Percentiles rank a stretch among this genome's conserved stretches.
Conservation (phyloP, 495 filamentous ascomycete species). For the Aspergillus bridgeri region DNA sequence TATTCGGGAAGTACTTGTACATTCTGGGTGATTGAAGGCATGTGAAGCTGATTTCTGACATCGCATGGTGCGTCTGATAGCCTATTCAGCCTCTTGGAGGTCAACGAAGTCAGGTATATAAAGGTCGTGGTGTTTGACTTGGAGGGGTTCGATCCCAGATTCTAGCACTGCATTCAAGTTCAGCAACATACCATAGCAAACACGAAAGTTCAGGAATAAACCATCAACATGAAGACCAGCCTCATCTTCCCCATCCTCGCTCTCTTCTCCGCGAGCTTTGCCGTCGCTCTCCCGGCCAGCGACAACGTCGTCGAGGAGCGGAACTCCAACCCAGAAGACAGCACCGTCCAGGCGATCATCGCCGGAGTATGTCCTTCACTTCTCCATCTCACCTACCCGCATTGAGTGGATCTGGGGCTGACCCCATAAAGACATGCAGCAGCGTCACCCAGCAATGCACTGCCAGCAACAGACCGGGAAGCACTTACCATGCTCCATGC, state of each 20-base stretch:
- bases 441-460: background rate
- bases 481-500: background rate
- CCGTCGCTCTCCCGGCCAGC: background rate
- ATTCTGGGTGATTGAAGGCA: too few species aligned
- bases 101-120: too few species aligned
- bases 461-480: background rate
- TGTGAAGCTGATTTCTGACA: too few species aligned
- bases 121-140: too few species aligned
- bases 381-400: background rate
- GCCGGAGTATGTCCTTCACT: background rate
- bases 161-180: too few species aligned
- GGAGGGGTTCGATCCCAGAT: too few species aligned
- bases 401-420: background rate
- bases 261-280: conserved; percentile 2
- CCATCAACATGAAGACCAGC: background rate
- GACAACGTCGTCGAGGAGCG: background rate
- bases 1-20: too few species aligned
- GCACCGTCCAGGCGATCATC: background rate
- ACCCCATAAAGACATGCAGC: background rate
- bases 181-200: too few species aligned
- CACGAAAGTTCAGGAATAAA: too few species aligned
- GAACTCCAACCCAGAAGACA: background rate
- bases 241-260: conserved; percentile 13
- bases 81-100: too few species aligned
- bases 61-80: too few species aligned